Percentiles rank a stretch among this genome's conserved stretches.
These are phyloP conservation scores for Saccharomyces hybrid DNA, from an alignment of 1,139 yeast species.

Conservation along the genomic window DNA sequence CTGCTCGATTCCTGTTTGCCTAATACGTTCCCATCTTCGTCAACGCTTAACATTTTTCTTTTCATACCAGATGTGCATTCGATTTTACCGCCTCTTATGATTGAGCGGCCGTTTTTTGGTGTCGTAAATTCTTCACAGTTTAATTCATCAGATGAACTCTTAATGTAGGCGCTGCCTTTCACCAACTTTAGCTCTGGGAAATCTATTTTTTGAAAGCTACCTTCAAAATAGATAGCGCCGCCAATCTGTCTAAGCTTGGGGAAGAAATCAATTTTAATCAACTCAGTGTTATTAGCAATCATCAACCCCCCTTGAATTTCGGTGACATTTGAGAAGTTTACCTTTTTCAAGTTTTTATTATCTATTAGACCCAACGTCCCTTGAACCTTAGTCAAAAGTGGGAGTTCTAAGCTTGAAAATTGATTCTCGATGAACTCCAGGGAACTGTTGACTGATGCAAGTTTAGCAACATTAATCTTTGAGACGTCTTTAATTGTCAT, in stretches of 20 bases:
- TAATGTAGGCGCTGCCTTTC: conserved; percentile 59
- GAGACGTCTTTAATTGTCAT: conserved; percentile 54
- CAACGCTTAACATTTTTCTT: conserved; percentile 35
- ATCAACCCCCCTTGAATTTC: conserved; percentile 73
- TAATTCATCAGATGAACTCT: conserved; percentile 40
- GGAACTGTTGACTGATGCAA: conserved; percentile 46
- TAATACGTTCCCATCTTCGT: conserved; percentile 33
- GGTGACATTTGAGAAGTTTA: conserved; percentile 43
- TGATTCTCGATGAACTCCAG: conserved; percentile 57
- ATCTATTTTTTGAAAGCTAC: conserved; percentile 45
- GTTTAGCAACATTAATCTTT: conserved; percentile 38
- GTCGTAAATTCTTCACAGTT: conserved; percentile 52
- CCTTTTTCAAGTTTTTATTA: conserved; percentile 39
- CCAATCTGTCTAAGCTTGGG: conserved; percentile 53
- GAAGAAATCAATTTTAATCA: conserved; percentile 47
- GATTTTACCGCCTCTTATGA: conserved; percentile 62
- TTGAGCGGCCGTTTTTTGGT: conserved; percentile 37
- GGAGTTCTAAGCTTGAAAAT: conserved; percentile 42
- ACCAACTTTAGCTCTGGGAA: conserved; percentile 49
- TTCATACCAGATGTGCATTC: conserved; percentile 44
- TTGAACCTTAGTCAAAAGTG: conserved; percentile 48
- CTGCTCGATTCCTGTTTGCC: neutral
- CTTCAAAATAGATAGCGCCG: conserved; percentile 62
- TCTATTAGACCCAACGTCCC: conserved; percentile 56
- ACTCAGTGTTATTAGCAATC: conserved; percentile 48